Base-by-base conservation (phyloP, 345 rosid genomes). In the Lepidium aucheri region DNA sequence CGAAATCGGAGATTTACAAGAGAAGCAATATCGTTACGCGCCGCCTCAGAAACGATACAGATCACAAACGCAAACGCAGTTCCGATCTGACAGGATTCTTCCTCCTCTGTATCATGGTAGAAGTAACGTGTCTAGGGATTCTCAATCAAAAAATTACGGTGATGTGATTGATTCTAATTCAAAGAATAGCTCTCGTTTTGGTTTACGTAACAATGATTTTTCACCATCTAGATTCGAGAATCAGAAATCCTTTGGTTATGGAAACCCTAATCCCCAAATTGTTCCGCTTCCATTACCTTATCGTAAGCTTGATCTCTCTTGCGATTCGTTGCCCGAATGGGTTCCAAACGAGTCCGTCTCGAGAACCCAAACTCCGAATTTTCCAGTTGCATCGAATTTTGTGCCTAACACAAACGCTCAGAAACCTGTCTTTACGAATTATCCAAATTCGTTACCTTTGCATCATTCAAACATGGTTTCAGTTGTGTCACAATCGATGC, bases 61-160 rank as follows among this genome's bases (percentile, higher is more conserved):
- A 57, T 6, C 53, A 2, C 54, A 64, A 17, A 3, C 72, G 65
- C 70, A 63, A 30, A 0, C 60, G 14, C 68, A 35, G 9, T 45
- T 45, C 6, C 30, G 30, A 60, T 52, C 72, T 14, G 63, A 6
- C 11, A 8, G 13, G 38, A 15, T 11, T 50, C 61, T 9, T 41
- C 61, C 60, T 69, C 60, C 65, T 69, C 60, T 57, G 60, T 68
- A 68, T 67, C 38, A 14, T 40, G 62, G n/a, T 36, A 26, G 38
- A 57, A 57, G 51, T 52, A 73, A 57, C 72, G 0, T 73, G 65
- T 66, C 77, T 73, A 66, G 77, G 77, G 67, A 66, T 73, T 51
- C 56, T 55, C 44, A 55, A 55, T 55, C 60, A 36, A 36, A 55
- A 36, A 55, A 58, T 65, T 35, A 34, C 61, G 67, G 50, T 60